Evolutionary conservation across 352 stramenopile genomes (phyloP).

Genomic region (Phytophthora megakarya): DNA sequence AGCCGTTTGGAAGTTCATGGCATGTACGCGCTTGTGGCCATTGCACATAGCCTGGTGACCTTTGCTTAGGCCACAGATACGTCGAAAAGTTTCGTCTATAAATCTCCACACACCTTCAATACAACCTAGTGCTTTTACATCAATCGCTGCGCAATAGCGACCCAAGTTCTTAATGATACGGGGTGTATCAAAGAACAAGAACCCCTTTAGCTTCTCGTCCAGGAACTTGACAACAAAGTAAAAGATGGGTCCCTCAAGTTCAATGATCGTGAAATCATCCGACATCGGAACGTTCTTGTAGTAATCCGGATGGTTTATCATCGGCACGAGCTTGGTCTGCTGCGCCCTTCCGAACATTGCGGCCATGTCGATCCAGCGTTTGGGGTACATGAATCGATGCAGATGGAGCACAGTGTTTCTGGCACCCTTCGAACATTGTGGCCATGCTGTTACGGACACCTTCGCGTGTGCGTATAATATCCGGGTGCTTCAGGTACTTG

Average conservation of each 20-base stretch:
- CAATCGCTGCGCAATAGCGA: constrained; percentile 12
- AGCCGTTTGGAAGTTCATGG: constrained; percentile 16
- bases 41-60: constrained; percentile 11
- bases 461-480: too few species aligned
- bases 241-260: not conserved
- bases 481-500: too few species aligned
- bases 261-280: too few species aligned
- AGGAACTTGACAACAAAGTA: constrained; percentile 17
- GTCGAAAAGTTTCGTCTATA: constrained; percentile 15
- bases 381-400: too few species aligned
- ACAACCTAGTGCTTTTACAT: not conserved
- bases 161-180: constrained; percentile 7
- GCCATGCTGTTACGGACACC: too few species aligned
- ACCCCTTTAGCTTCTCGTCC: constrained; percentile 5
- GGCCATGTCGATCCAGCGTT: too few species aligned
- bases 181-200: constrained; percentile 5
- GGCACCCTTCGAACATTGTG: too few species aligned
- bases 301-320: too few species aligned
- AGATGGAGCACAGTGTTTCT: too few species aligned
- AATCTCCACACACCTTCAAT: constrained; percentile 10
- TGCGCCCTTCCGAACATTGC: too few species aligned
- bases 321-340: too few species aligned
- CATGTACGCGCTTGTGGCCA: constrained; percentile 14
- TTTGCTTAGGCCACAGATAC: constrained; percentile 17
- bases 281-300: too few species aligned